A percentile compares a stretch with the other conserved stretches of the same genome.
Evolutionary conservation across 108 stramenopile species (phyloP).

Genomic region (Cylindrotheca fusiformis): DNA sequence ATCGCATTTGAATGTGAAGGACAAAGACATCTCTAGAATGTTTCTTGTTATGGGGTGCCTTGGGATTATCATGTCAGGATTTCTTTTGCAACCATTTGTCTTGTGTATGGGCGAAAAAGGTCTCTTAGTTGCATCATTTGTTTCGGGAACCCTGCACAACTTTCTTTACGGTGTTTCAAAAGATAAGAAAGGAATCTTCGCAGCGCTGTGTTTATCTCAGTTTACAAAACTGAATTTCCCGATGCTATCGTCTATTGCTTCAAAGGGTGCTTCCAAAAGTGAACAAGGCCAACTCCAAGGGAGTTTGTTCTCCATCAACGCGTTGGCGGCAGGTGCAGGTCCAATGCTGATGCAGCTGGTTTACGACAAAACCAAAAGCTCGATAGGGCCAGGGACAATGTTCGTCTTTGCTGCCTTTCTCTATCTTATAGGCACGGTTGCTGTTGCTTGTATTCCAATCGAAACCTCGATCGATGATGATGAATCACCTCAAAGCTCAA

Average conservation of each 20-base stretch:
- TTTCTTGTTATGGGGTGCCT: conserved; percentile 59
- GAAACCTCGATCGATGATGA: neutral
- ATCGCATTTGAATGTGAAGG: conserved; percentile 59
- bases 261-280: conserved; percentile 50
- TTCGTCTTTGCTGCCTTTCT: conserved; percentile 66
- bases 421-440: conserved; percentile 55
- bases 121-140: conserved; percentile 55
- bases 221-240: conserved; percentile 71
- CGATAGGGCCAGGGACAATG: conserved; percentile 69
- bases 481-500: too few relatives aligned
- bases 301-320: conserved; percentile 61
- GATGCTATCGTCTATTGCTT: conserved; percentile 64
- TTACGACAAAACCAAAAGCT: conserved; percentile 61
- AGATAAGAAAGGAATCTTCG: conserved; percentile 46
- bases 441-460: conserved; percentile 31
- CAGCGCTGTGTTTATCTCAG: conserved; percentile 61
- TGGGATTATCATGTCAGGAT: conserved; percentile 62
- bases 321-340: conserved; percentile 72
- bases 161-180: conserved; percentile 64
- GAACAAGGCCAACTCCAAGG: conserved; percentile 84
- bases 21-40: conserved; percentile 59
- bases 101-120: conserved; percentile 59
- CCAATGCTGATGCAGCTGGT: conserved; percentile 63
- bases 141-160: conserved; percentile 56
- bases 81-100: conserved; percentile 60